Conservation (phyloP, 2,329 filamentous ascomycete species). For the Ustulina deusta region DNA sequence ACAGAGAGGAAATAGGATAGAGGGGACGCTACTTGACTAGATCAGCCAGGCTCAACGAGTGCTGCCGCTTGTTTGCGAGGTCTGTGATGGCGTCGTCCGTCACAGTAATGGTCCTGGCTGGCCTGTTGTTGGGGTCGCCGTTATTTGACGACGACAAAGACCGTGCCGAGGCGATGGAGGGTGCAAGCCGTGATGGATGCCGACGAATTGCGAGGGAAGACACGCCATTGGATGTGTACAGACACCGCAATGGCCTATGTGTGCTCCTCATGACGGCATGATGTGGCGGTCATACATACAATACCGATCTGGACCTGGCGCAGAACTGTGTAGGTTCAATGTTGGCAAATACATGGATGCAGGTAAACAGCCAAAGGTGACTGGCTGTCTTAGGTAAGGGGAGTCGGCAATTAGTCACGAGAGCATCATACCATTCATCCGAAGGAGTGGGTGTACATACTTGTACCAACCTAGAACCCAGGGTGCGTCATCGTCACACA, state of each 20-base stretch:
- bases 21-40: conserved; percentile 77
- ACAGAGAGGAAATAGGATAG: neutral
- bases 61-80: conserved; percentile 81
- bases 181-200: conserved; percentile 30
- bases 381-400: no score
- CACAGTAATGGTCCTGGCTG: conserved; percentile 62
- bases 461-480: neutral
- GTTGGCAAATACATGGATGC: neutral
- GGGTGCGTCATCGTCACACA: conserved; percentile 23
- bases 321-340: neutral
- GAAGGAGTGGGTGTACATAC: conserved; percentile 1
- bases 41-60: conserved; percentile 86
- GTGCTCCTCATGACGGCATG: conserved; percentile 63
- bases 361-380: neutral
- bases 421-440: conserved; percentile 19
- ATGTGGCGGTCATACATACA: conserved; percentile 35
- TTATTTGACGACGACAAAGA: conserved; percentile 47
- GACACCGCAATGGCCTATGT: conserved; percentile 56
- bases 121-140: conserved; percentile 48
- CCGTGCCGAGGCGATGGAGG: conserved; percentile 31
- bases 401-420: conserved; percentile 21
- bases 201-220: conserved; percentile 18
- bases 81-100: conserved; percentile 82
- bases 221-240: conserved; percentile 46
- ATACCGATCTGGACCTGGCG: neutral